Evolutionary conservation across 169 alveolate species (phyloP).

Genomic region (Theileria annulata): DNA sequence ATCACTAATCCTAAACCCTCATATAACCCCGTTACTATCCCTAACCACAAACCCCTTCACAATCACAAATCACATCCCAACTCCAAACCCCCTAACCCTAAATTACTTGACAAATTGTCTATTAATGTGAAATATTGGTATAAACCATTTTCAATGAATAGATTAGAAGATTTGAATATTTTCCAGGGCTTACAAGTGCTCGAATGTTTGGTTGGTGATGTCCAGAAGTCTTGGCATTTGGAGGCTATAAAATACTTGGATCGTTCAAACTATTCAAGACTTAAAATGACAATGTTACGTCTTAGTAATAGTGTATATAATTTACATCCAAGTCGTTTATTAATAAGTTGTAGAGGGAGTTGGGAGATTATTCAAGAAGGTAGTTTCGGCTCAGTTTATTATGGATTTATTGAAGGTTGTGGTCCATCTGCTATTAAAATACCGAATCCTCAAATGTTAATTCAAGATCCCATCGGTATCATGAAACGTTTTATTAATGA

Average conservation of each 20-base stretch:
- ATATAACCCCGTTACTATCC: no score
- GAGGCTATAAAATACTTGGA: conserved; percentile 59
- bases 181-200: conserved; percentile 37
- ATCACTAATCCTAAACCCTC: no score
- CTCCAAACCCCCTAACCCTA: neutral
- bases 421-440: conserved; percentile 81
- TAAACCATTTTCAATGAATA: conserved; percentile 34
- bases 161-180: neutral
- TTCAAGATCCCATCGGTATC: conserved; percentile 85
- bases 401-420: conserved; percentile 72
- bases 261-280: conserved; percentile 26
- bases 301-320: conserved; percentile 29
- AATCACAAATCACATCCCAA: no score
- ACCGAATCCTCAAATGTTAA: conserved; percentile 82
- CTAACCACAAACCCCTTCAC: no score
- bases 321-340: conserved; percentile 47
- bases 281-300: conserved; percentile 59
- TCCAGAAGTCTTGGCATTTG: conserved; percentile 64
- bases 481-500: conserved; percentile 83
- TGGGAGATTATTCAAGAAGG: conserved; percentile 79
- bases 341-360: conserved; percentile 31
- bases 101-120: neutral
- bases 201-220: conserved; percentile 33
- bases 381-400: conserved; percentile 80
- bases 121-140: conserved; percentile 36